Base-by-base conservation (phyloP, 176 grass and related monocot species). In the Carex cristatella region DNA sequence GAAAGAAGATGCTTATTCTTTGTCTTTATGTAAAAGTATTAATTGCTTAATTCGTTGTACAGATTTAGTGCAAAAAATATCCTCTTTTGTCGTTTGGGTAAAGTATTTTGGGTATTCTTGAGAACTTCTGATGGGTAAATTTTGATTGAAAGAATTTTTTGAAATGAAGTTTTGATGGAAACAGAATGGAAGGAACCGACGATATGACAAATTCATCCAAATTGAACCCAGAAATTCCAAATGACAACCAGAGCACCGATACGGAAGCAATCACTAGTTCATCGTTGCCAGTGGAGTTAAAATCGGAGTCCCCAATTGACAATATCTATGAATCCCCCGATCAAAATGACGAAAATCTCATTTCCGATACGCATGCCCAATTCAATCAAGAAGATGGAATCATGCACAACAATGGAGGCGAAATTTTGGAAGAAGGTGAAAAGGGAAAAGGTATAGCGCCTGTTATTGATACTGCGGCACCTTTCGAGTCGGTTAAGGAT, bases 401-500 rank as follows among this genome's bases (percentile, higher is more conserved):
- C 61, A 38, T 5, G 16, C 62, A 81, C 65, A 86, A 86, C 53
- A 86, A 84, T 68, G 79, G 78, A 30, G 48, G 38, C 82, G 88
- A 92, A 85, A 82, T 83, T 68, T 86, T 76, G 35, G 90, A 92
- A 59, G 69, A 83, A 65, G 86, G 84, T 75, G 89, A 90, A 79
- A 19, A 80, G 74, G 88, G 70, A 49, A 82, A 89, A n/a, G 85
- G 79, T 14, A 90, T 91, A 2, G 84, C 86, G 60, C 83, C 81
- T 8, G 55, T 87, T 44, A 73, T 95, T 48, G 96, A 99, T 48
- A 91, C 90, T 42, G 51, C 81, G 79, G 88, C 96, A 68, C 91
- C 93, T 8, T 94, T 99, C 55, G 96, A 94, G 82, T 99, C 96
- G 4, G 93, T 95, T 73, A 94, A 89, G 84, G 91, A 90, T 58